Conservation (phyloP, 306 rosid genomes). For the Acacia confusa region DNA sequence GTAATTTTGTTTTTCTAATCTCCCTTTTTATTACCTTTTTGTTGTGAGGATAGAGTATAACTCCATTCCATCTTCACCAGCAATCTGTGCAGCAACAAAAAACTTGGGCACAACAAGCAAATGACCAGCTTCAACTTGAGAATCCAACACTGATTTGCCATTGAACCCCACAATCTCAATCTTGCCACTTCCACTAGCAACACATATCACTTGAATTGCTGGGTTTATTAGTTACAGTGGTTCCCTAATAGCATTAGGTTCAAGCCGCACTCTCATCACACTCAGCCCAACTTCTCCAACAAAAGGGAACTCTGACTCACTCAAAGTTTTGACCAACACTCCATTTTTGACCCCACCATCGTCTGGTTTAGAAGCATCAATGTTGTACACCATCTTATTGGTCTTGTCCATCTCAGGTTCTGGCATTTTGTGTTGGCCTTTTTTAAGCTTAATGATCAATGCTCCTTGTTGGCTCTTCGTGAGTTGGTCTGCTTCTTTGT, state of each 20-base stretch:
- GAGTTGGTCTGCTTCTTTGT: conserved; percentile 29
- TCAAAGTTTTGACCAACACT: conserved; percentile 23
- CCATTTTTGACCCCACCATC: neutral
- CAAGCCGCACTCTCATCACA: conserved; percentile 24
- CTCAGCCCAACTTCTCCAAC: conserved; percentile 26
- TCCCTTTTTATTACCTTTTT: neutral
- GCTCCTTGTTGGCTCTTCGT: conserved; percentile 40
- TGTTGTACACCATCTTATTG: conserved; percentile 31
- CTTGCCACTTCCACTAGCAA: conserved; percentile 32
- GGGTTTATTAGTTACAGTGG: neutral
- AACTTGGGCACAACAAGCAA: conserved; percentile 47
- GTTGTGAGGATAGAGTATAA: conserved; percentile 36
- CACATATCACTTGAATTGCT: conserved; percentile 18
- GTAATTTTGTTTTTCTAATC: too few species aligned
- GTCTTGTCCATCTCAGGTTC: conserved; percentile 21
- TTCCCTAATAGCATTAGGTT: conserved; percentile 15
- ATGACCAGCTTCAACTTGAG: conserved; percentile 37
- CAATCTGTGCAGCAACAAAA: conserved; percentile 34
- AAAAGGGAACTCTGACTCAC: conserved; percentile 34
- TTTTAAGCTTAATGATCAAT: conserved; percentile 30
- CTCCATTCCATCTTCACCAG: conserved; percentile 46
- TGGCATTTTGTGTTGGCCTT: conserved; percentile 24
- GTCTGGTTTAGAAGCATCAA: conserved; percentile 24
- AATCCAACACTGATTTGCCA: neutral
- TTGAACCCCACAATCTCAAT: conserved; percentile 16